Percentiles rank a stretch among this genome's conserved stretches.
These are phyloP conservation scores for Xylaria sp. DNA, from an alignment of 2,329 filamentous ascomycete genomes.

Conservation along the genomic window DNA sequence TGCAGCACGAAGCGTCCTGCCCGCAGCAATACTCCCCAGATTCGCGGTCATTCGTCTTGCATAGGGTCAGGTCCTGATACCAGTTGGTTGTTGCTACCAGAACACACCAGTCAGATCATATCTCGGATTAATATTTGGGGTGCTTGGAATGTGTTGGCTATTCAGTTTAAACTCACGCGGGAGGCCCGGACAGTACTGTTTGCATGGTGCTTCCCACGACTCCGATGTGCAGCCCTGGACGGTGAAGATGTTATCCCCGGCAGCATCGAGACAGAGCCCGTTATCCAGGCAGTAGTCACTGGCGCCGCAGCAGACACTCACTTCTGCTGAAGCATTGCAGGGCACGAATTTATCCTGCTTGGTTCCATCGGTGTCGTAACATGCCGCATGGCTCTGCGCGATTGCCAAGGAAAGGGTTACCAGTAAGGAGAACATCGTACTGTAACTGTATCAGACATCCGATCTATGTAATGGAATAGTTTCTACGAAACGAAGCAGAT, in stretches of 20 bases:
- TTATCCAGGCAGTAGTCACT: constrained; percentile 45
- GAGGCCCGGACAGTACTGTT: constrained; percentile 37
- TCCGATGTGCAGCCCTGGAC: constrained; percentile 47
- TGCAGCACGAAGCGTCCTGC: constrained; percentile 35
- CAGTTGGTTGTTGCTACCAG: constrained; percentile 20
- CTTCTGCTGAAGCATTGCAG: constrained; percentile 36
- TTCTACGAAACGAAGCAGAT: background rate
- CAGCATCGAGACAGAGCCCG: constrained; percentile 46
- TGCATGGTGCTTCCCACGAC: constrained; percentile 43
- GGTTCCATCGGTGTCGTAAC: constrained; percentile 14
- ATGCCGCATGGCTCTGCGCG: background rate
- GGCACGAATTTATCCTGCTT: constrained; percentile 32
- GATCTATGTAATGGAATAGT: background rate
- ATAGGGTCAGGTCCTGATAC: constrained; percentile 35
- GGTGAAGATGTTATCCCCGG: constrained; percentile 43
- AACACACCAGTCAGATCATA: background rate
- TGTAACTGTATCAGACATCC: background rate
- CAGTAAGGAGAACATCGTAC: background rate
- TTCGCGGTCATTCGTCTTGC: constrained; percentile 23
- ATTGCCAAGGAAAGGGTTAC: background rate
- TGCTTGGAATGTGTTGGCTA: background rate
- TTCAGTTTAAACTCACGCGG: constrained; percentile 30
- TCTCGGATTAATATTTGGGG: background rate
- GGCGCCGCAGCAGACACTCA: constrained; percentile 43
- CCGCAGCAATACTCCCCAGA: constrained; percentile 35